Evolutionary conservation across 2,329 filamentous ascomycete genomes (phyloP).

Genomic region (Fusarium vanettenii): DNA sequence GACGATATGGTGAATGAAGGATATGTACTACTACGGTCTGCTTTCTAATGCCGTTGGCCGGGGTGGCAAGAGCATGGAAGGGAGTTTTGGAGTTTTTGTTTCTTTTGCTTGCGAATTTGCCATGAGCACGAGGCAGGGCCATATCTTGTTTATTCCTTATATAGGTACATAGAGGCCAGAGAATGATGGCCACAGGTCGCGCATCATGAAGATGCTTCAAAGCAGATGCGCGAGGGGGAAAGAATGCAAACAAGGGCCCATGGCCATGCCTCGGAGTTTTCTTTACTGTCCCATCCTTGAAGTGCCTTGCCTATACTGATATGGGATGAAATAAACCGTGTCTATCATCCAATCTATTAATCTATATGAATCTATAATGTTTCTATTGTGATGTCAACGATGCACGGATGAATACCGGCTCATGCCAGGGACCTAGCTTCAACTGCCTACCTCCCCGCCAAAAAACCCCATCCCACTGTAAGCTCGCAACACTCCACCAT

Average conservation of each 20-base stretch:
- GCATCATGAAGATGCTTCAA: conserved; percentile 36
- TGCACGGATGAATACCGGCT: conserved; percentile 38
- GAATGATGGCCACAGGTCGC: conserved; percentile 30
- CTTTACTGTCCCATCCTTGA: neutral
- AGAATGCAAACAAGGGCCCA: conserved; percentile 39
- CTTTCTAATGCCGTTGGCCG: conserved; percentile 43
- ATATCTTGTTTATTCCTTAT: conserved; percentile 35
- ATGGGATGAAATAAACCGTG: neutral
- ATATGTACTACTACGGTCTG: conserved; percentile 45
- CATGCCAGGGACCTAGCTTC: conserved; percentile 9
- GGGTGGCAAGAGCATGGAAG: conserved; percentile 43
- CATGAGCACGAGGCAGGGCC: conserved; percentile 16
- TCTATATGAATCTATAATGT: neutral
- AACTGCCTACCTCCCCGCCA: neutral
- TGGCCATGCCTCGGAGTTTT: conserved; percentile 26
- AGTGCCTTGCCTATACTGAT: too few relatives aligned
- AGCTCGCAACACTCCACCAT: conserved; percentile 30
- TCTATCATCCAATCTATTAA: neutral
- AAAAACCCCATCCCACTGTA: neutral
- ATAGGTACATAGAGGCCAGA: conserved; percentile 41
- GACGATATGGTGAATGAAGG: conserved; percentile 34
- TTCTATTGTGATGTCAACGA: conserved; percentile 9
- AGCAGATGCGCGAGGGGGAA: conserved; percentile 30
- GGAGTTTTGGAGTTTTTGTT: conserved; percentile 41
- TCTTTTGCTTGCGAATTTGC: conserved; percentile 14